Conservation (phyloP, 768 basidiomycete genomes). For the Suillus decipiens region DNA sequence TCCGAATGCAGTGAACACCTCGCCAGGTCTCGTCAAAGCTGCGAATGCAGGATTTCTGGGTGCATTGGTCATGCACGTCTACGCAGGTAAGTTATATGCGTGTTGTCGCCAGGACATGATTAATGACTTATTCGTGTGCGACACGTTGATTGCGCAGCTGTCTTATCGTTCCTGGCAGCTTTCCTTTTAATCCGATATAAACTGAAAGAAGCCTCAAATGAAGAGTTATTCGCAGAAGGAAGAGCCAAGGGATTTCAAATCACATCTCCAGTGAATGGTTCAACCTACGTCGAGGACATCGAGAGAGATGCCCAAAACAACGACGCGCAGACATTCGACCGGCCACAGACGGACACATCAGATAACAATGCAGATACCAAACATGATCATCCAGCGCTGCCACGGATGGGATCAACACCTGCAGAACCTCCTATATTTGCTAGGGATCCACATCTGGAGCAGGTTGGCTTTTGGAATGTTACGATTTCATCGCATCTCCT, state of each 20-base stretch:
- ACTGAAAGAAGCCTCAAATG: conserved; percentile 51
- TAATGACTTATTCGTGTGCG: neutral
- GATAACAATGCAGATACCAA: conserved; percentile 1
- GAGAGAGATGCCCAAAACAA: conserved; percentile 12
- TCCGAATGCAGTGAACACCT: conserved; percentile 15
- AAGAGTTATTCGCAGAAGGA: conserved; percentile 43
- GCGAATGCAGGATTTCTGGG: conserved; percentile 51
- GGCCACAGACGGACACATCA: neutral
- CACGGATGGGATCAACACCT: conserved; percentile 8
- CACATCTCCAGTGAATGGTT: conserved; percentile 11
- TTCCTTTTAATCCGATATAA: conserved; percentile 60
- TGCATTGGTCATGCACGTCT: conserved; percentile 55
- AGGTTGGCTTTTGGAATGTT: conserved; percentile 44
- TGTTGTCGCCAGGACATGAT: conserved; percentile 27
- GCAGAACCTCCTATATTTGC: conserved; percentile 39
- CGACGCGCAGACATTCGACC: neutral
- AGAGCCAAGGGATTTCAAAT: conserved; percentile 9
- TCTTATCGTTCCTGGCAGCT: conserved; percentile 53
- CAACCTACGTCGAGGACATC: conserved; percentile 14
- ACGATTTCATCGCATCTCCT: conserved; percentile 46
- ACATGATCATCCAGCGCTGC: neutral
- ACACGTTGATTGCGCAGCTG: conserved; percentile 25
- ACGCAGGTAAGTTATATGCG: conserved; percentile 41
- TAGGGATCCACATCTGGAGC: conserved; percentile 51
- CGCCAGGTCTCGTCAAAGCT: conserved; percentile 22